Base-by-base conservation (phyloP, 352 stramenopile genomes). In the Phytophthora constricta region DNA sequence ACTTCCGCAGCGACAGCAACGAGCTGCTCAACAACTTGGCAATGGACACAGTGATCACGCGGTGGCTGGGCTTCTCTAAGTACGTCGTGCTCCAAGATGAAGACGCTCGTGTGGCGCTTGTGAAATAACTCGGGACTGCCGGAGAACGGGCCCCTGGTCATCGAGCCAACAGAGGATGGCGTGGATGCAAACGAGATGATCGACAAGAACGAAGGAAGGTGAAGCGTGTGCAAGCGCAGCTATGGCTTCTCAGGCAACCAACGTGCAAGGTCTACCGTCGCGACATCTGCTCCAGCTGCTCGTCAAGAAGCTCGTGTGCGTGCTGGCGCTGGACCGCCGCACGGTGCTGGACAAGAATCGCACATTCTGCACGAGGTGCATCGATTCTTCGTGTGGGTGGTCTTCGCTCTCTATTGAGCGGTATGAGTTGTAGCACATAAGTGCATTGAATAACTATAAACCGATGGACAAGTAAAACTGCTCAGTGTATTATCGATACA, bases 11-110 rank as follows among this genome's bases (percentile, higher is more conserved):
- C 20, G 64, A 69, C 5, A 80, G 72, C 43, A 82, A 51, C 16
- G 69, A 78, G n/a, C 42, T 90, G n/a, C 20, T 86, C 19, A 80
- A 82, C 33, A 74, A 49, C 3, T 52, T 74, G 22, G 63, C 73
- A 1, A 58, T 89, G 22, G 78, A 68, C 22, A 41, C 87, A 4
- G 69, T 77, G 5, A 74, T 80, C 0, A 74, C 84, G 14, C 74
- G 85, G 41, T 72, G 84, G 64, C 50, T 86, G 10, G 66, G 62
- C 19, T 74, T 71, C 17, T 65, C 76, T 19, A n/a, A n/a, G n/a
- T n/a, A n/a, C n/a, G n/a, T n/a, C 87, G 53, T 83, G 74, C 53
- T 77, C 79, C n/a, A 74, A 83, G 61, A 85, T 89, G 68, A 90
- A 90, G 68, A 91, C 90, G 55, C 65, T 91, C 26, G 70, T 79